Base-by-base conservation (phyloP, 1,139 yeast species). In the Candida sp. region DNA sequence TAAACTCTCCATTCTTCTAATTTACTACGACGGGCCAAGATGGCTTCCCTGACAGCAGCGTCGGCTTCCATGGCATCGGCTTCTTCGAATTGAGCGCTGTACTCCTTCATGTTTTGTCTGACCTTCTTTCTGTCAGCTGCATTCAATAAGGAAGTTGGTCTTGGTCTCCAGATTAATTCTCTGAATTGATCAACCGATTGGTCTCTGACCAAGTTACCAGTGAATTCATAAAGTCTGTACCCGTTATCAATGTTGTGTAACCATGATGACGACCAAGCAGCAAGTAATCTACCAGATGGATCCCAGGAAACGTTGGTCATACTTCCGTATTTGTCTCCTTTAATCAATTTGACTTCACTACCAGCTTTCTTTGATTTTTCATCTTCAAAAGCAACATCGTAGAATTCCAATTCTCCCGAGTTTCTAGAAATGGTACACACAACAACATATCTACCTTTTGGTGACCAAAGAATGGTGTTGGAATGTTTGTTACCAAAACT, bases 21-120 rank as follows among this genome's bases (percentile, higher is more conserved):
- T 57, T 86, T 75, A 59, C 77, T 77, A 72, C 95, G 87, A 69
- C 97, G 89, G 60, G 75, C 81, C 73, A 89, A 78, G 64, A 91
- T 90, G 53, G 89, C 78, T 63, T 90, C 97, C 72, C 95, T 84
- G 55, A 88, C 81, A 54, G 96, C 97, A 58, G 91, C 87, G 62
- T 87, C 88, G 45, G 95, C 96, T 70, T 91, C 98, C 95, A 90
- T 91, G 43, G 95, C 95, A 72, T 95, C 99, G 52, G 80, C 76
- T 70, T 91, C 97, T 56, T 93, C 98, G 70, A 91, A 95, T 68
- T 88, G 91, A 35, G 95, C 93, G 56, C 91, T 78, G 77, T 87
- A 89, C 65, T 87, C 93, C 64, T 86, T 83, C 73, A 93, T 74
- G 70, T 87, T 85, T 84, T 88, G 86, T 73, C 90, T 81, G 51